These are phyloP conservation scores for Arthonia radiata DNA, from an alignment of 495 filamentous ascomycete species.

Conservation along the genomic window DNA sequence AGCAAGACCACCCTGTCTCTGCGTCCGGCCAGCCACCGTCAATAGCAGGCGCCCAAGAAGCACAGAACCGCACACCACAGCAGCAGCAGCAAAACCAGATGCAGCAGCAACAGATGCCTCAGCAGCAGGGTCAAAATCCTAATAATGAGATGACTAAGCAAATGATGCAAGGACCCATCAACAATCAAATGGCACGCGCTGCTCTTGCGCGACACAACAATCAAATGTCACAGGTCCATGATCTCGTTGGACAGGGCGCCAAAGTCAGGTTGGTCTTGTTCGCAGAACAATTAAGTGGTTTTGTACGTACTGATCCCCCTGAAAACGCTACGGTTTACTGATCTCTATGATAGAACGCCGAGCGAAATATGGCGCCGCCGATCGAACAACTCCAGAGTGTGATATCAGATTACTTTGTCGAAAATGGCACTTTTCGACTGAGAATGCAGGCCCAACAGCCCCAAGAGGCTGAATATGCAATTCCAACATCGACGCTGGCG, in stretches of 20 bases:
- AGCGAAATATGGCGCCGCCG: slow-evolving; percentile 47
- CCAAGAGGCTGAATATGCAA: too few species aligned
- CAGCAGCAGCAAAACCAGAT: slow-evolving; percentile 5
- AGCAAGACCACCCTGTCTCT: slow-evolving; percentile 7
- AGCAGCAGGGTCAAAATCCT: slow-evolving; percentile 5
- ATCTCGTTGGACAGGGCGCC: too few species aligned
- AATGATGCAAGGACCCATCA: slow-evolving; percentile 27
- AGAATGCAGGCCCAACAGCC: slow-evolving; percentile 34
- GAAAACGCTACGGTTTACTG: slow-evolving; percentile 40
- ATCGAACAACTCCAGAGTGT: slow-evolving; percentile 48
- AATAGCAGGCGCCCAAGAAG: slow-evolving; percentile 4
- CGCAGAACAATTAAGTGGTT: slow-evolving; percentile 42
- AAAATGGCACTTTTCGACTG: slow-evolving; percentile 25
- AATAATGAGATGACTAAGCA: slow-evolving; percentile 14
- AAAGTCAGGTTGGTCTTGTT: slow-evolving; percentile 43
- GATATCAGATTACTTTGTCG: slow-evolving; percentile 32
- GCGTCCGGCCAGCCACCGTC: slow-evolving; percentile 2
- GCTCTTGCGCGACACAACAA: slow-evolving; percentile 23
- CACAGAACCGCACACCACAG: slow-evolving; percentile 4
- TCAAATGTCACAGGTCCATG: slow-evolving; percentile 34
- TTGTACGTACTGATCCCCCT: slow-evolving; percentile 8
- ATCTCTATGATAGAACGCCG: too few species aligned
- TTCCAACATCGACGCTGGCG: slow-evolving; percentile 45
- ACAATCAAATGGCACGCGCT: slow-evolving; percentile 29
- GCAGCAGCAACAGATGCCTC: slow-evolving; percentile 6